Conservation (phyloP, 2,329 filamentous ascomycete species). For the Claviceps sorghi region DNA sequence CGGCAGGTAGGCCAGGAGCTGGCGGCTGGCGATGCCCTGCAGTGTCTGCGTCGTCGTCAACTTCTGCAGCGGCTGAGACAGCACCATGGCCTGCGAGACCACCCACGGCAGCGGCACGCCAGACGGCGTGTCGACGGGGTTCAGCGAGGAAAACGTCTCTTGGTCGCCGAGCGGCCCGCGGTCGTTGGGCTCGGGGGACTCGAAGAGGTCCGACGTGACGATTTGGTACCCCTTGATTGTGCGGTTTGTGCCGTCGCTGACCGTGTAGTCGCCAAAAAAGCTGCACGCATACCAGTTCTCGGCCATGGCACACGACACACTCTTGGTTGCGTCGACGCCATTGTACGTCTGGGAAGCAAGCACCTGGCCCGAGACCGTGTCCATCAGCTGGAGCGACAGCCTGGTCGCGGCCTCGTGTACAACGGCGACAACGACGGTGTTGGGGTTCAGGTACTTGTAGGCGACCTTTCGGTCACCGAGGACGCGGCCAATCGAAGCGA, state of each 20-base stretch:
- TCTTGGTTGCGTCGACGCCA: conserved; percentile 59
- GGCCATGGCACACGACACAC: conserved; percentile 63
- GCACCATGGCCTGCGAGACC: conserved; percentile 64
- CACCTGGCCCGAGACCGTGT: conserved; percentile 71
- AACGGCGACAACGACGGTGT: conserved; percentile 63
- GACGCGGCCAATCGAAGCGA: conserved; percentile 90
- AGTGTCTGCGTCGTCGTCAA: conserved; percentile 77
- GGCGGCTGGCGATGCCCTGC: conserved; percentile 77
- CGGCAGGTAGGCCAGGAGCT: conserved; percentile 66
- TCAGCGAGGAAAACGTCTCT: conserved; percentile 63
- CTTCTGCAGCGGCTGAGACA: conserved; percentile 62
- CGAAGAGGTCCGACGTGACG: conserved; percentile 76
- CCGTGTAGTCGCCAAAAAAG: conserved; percentile 49
- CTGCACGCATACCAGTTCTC: conserved; percentile 96
- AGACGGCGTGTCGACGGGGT: conserved; percentile 43
- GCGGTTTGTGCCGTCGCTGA: conserved; percentile 38
- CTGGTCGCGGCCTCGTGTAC: conserved; percentile 41
- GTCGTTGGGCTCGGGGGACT: conserved; percentile 70
- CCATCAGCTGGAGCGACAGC: conserved; percentile 64
- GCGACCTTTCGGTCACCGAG: conserved; percentile 82
- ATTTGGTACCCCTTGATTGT: conserved; percentile 72
- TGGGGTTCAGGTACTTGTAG: conserved; percentile 94
- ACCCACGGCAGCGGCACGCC: conserved; percentile 54
- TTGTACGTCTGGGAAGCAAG: conserved; percentile 56
- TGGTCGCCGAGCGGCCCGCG: conserved; percentile 60